A percentile compares a stretch with the other conserved stretches of the same genome.
Conservation (phyloP, 2,329 filamentous ascomycete genomes). For the Lachnum nothofagi region DNA sequence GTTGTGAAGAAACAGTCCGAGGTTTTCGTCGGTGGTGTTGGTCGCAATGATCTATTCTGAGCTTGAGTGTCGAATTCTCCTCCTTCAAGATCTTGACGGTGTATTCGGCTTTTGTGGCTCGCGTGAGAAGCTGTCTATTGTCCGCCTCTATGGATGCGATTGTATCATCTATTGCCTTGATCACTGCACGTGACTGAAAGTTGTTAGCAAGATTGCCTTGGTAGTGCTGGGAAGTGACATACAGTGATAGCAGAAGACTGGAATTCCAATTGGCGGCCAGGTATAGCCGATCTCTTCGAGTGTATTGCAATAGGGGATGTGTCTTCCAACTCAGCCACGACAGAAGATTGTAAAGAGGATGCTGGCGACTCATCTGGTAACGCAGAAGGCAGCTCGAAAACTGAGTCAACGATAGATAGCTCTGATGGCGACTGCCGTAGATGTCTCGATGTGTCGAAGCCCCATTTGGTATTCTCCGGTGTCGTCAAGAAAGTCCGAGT, state of each 20-base stretch:
- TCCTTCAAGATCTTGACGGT: conserved; percentile 21
- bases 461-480: conserved; percentile 17
- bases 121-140: conserved; percentile 21
- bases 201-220: conserved; percentile 4
- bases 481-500: conserved; percentile 17
- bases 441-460: conserved; percentile 15
- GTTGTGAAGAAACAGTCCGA: conserved; percentile 1
- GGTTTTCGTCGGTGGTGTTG: conserved; percentile 14
- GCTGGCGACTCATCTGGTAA: conserved; percentile 6
- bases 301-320: conserved; percentile 18
- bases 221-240: background rate
- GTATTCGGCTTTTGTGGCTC: conserved; percentile 26
- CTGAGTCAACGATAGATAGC: conserved; percentile 22
- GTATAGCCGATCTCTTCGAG: conserved; percentile 9
- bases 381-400: conserved; percentile 22
- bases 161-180: conserved; percentile 24
- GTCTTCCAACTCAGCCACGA: conserved; percentile 27
- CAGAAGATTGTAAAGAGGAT: conserved; percentile 16
- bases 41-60: conserved; percentile 19
- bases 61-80: conserved; percentile 22
- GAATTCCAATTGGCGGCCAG: conserved; percentile 9
- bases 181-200: conserved; percentile 20
- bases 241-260: conserved; percentile 5
- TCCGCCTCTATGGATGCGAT: conserved; percentile 27
- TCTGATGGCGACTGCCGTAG: conserved; percentile 19